A percentile compares a stretch with the other conserved stretches of the same genome.
phyloP scores from a whole-genome alignment of 2,329 filamentous ascomycete species.

The Diaporthe destruens region DNA sequence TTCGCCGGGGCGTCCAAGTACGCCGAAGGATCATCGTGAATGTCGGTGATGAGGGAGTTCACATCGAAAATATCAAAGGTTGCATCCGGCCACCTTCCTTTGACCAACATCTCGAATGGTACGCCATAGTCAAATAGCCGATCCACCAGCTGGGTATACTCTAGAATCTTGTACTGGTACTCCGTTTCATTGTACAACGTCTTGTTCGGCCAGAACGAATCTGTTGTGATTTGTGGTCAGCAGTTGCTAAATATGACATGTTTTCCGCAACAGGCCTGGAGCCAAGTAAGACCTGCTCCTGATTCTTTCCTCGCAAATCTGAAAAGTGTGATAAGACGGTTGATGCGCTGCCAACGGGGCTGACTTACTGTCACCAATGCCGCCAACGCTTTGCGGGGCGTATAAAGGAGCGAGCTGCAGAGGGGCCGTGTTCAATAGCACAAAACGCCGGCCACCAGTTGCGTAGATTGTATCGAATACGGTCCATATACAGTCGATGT shows the following conservation, averaged over 20 bases:
- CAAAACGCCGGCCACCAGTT: conserved; percentile 76
- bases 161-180: conserved; percentile 60
- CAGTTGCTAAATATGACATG: not conserved
- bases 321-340: no score
- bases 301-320: no score
- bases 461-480: conserved; percentile 73
- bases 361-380: conserved; percentile 50
- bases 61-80: conserved; percentile 76
- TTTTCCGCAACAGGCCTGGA: not conserved
- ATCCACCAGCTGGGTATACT: conserved; percentile 65
- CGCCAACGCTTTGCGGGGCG: conserved; percentile 59
- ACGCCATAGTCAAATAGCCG: conserved; percentile 62
- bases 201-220: conserved; percentile 62
- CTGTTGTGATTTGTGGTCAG: not conserved
- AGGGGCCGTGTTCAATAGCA: conserved; percentile 77
- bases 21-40: conserved; percentile 68
- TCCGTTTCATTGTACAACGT: conserved; percentile 61
- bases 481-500: conserved; percentile 76
- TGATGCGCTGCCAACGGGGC: not conserved
- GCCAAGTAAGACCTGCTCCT: not conserved
- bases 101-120: conserved; percentile 59
- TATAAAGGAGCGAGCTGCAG: conserved; percentile 78
- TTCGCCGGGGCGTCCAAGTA: conserved; percentile 76
- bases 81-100: conserved; percentile 67
- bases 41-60: conserved; percentile 73